Evolutionary conservation across 2,329 filamentous ascomycete genomes (phyloP).

Genomic region (Hypoxylon sp.): DNA sequence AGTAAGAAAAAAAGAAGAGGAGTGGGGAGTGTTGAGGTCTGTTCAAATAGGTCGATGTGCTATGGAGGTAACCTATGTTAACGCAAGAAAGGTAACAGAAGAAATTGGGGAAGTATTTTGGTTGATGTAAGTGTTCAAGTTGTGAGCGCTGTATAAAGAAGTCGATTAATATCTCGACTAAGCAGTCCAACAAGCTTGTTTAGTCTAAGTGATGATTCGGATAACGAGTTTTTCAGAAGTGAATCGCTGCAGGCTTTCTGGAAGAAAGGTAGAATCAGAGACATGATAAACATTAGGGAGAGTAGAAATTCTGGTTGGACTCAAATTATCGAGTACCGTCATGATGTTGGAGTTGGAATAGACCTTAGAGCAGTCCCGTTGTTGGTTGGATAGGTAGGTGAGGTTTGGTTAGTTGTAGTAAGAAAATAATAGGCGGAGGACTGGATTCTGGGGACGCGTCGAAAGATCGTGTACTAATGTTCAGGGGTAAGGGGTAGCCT

Average conservation of each 20-base stretch:
- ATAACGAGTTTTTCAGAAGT: not conserved
- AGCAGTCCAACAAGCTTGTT: not conserved
- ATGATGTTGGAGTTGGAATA: not conserved
- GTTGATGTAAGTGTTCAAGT: not conserved
- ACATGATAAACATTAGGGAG: not conserved
- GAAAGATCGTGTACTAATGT: not conserved
- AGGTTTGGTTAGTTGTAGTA: not conserved
- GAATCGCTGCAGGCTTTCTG: not conserved
- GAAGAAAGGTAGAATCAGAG: not conserved
- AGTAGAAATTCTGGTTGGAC: not conserved
- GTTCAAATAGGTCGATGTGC: not conserved
- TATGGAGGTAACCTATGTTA: not conserved
- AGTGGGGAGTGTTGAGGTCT: not conserved
- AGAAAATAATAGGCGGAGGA: not conserved
- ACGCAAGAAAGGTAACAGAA: not conserved
- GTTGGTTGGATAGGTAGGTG: not conserved
- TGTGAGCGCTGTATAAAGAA: not conserved
- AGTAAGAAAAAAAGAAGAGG: too few relatives aligned
- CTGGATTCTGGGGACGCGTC: not conserved
- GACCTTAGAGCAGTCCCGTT: not conserved
- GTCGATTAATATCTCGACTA: not conserved
- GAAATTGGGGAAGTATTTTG: not conserved
- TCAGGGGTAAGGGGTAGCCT: not conserved
- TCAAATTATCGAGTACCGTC: not conserved
- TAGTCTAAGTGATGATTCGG: not conserved